Evolutionary conservation across 192 early-diverging fungal genomes (phyloP), one percentile per base, ranked within the genome.

Genomic region (Lobulomyces angularis): DNA sequence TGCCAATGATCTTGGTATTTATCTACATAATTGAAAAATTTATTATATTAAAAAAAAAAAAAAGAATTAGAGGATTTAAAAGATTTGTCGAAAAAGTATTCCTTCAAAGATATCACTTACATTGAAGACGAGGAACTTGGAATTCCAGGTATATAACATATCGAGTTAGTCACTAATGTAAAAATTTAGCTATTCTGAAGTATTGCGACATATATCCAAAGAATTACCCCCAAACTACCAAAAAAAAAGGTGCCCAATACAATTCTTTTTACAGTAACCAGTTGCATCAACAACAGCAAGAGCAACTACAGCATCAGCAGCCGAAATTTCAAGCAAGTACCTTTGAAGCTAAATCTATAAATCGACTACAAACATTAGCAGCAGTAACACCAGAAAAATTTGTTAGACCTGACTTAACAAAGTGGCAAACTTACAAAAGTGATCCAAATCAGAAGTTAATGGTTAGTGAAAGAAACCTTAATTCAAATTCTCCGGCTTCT

Each of bases 101-200:
- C 72, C 26, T 91, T 81, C 51, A 58, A 86, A 30, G 77, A 83
- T 40, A 77, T 89, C 21, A 50, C 79, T 43, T 57, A 72, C 32
- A 76, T 91, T 34, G 76, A 67, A 16, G 69, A 81, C 11, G 41
- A 50, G 23, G 91, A 95, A 50, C 57, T 95, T 51, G 86, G 86
- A 12, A 58, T 80, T 18, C 53, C 57, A 53, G 70, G 69, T 66
- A 68, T 43, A 51, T 37, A 33, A 37, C 17, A 25, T 12, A 41
- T 33, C 14, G 20, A 42, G 11, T 16, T 23, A n/a, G 25, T 35
- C 8, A 14, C 12, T 16, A 46, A 9, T 37, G 21, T 17, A 12
- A 20, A 18, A 43, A 8, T 12, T 22, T 16, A 8, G 6, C 27
- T 20, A 6, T 3, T 23, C 46, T 25, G 17, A 19, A n/a, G 14